phyloP scores from a whole-genome alignment of 2,329 filamentous ascomycete species.

The Leptosphaerulina australis region DNA sequence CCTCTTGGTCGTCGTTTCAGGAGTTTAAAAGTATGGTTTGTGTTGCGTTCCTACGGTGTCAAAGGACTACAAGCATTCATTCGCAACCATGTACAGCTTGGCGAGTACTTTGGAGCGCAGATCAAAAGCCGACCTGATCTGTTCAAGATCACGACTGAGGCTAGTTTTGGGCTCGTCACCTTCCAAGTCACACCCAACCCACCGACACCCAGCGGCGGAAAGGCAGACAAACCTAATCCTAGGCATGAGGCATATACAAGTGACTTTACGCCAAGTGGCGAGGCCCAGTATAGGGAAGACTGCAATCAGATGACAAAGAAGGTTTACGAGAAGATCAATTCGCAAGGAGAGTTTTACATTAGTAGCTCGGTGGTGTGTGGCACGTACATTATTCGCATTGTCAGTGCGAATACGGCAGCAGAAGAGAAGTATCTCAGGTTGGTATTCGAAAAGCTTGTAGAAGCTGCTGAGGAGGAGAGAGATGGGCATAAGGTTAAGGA shows the following conservation, averaged over 20 bases:
- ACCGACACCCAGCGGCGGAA: slow-evolving; percentile 19
- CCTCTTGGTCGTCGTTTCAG: slow-evolving; percentile 88
- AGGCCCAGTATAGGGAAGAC: slow-evolving; percentile 56
- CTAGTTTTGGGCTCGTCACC: slow-evolving; percentile 81
- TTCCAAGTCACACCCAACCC: slow-evolving; percentile 60
- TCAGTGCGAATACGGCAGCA: slow-evolving; percentile 71
- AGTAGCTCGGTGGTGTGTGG: slow-evolving; percentile 77
- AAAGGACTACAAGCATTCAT: slow-evolving; percentile 77
- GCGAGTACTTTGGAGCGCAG: slow-evolving; percentile 71
- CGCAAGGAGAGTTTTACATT: slow-evolving; percentile 77
- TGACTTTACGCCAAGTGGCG: slow-evolving; percentile 43
- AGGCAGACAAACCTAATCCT: slow-evolving; percentile 34
- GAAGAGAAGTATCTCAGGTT: slow-evolving; percentile 74
- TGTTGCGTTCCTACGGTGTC: slow-evolving; percentile 81
- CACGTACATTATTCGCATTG: slow-evolving; percentile 79
- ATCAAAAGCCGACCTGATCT: slow-evolving; percentile 67
- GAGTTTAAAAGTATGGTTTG: slow-evolving; percentile 93
- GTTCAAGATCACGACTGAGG: slow-evolving; percentile 75
- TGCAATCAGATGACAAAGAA: slow-evolving; percentile 73
- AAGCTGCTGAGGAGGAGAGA: slow-evolving; percentile 61
- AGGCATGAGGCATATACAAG: slow-evolving; percentile 42
- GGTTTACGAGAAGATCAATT: slow-evolving; percentile 77
- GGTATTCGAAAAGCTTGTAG: slow-evolving; percentile 76
- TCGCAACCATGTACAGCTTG: slow-evolving; percentile 68
- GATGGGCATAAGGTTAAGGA: neutral